These are phyloP conservation scores for Rhododendron vialii DNA, from an alignment of 148 eudicot genomes.

Conservation along the genomic window DNA sequence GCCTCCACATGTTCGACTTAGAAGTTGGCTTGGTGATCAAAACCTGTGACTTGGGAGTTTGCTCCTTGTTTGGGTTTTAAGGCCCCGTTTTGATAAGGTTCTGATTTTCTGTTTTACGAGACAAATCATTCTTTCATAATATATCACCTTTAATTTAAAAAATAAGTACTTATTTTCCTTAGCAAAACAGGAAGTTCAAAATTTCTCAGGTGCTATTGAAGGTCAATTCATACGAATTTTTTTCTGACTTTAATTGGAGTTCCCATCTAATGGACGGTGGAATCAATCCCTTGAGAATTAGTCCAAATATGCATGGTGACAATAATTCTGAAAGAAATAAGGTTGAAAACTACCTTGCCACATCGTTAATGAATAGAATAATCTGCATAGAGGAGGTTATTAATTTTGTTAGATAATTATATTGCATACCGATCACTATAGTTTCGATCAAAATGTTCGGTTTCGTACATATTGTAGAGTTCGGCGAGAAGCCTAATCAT, in stretches of 20 bases:
- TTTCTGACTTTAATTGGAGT: neutral
- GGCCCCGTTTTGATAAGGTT: too few relatives aligned
- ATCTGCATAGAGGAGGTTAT: too few relatives aligned
- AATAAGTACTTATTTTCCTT: neutral
- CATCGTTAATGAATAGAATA: neutral
- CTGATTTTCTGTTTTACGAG: too few relatives aligned
- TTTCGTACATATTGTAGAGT: too few relatives aligned
- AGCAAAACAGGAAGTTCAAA: neutral
- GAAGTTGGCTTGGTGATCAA: neutral
- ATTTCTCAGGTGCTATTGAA: neutral
- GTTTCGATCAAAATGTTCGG: too few relatives aligned
- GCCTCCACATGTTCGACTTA: neutral
- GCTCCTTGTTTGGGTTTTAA: too few relatives aligned
- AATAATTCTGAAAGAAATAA: constrained; percentile 5
- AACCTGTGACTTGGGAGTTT: neutral
- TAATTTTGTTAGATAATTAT: too few relatives aligned
- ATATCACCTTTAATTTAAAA: too few relatives aligned
- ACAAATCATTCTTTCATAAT: too few relatives aligned
- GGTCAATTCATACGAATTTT: neutral
- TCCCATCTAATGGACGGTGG: neutral
- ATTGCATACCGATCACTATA: too few relatives aligned
- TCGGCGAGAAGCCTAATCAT: too few relatives aligned
- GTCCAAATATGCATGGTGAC: neutral
- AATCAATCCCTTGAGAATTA: neutral
- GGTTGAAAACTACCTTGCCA: constrained; percentile 5